Evolutionary conservation across 2,329 filamentous ascomycete species (phyloP), one percentile per base, ranked within the genome.

Genomic region (Colletotrichum camelliae): DNA sequence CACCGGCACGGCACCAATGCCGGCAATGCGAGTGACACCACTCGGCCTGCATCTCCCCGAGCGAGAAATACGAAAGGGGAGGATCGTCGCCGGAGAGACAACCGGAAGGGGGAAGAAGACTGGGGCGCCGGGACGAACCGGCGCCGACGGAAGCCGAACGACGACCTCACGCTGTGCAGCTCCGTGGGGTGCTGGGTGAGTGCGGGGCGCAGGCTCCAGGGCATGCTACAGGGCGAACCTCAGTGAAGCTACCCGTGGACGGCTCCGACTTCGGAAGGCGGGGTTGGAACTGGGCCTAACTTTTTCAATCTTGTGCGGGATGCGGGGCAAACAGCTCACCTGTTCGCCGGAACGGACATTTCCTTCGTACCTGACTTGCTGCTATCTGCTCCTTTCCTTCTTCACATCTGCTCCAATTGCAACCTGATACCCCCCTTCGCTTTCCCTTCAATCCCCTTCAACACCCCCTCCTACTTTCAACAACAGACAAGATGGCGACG

Each of bases 401-500:
- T 55, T 9, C 16, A 39, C 21, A 35, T 27, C 64, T 62, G 33
- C 35, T 52, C 15, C 73, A 21, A 69, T 62, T 67, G 60, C 43
- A 48, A 52, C 52, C 39, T 27, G 62, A 65, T 73, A 67, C 61
- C 73, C 58, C 58, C 21, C 27, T 76, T 13, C 35, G n/a, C 12
- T 52, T 4, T 70, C 65, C 52, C 43, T 74, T 67, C 48, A 13
- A 68, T 62, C 37, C 16, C n/a, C 24, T 62, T 73, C 70, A 58
- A 16, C 65, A 57, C 21, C 9, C 60, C 3, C 61, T 52, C 37
- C 62, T 33, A 24, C 2, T 65, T 71, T 66, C 62, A 24, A 39
- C 35, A 58, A 64, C 37, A 64, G 60, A 61, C 77, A 89, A 80
- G 74, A 95, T 95, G 94, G 86, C 93, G 79, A 89, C 91, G 67